Evolutionary conservation across 73 alveolate genomes (phyloP), one percentile per base, ranked within the genome.

Genomic region (Paraurostyla sp.): DNA sequence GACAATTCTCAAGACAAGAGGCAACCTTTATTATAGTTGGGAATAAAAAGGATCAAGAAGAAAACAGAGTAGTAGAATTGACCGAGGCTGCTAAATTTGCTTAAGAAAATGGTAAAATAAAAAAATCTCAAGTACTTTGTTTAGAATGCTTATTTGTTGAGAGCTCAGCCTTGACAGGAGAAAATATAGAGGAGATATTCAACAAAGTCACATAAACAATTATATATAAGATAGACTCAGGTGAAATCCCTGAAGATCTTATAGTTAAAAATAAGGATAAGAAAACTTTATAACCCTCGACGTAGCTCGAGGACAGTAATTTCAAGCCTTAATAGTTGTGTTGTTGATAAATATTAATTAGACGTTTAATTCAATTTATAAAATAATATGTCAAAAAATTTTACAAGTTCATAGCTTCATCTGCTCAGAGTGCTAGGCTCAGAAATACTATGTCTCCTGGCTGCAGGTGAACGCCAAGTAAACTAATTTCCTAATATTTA

Each of bases 61-160:
- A 20, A 27, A 18, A 22, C 20, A 57, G 91, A 40, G 81, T 36
- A 25, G 71, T 81, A 3, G 63, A 81, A 41, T 36, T 81, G 83
- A 59, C 83, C n/a, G 91, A 81, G 0, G 91, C 83, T 7, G 91
- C 91, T 22, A 81, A 81, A 41, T 81, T 59, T 40, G 81, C 83
- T 30, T 33, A 58, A 59, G 91, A 81, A 42, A 56, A 81, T 78
- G 89, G 87, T 73, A 73, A 43, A 16, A 43, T 50, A 73, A 3
- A 16, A 7, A 33, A 13, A 13, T 40, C 7, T 32, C 6, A 6
- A 62, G 23, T 41, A 23, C 58, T 15, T 46, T 46, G 13, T n/a
- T n/a, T 73, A 54, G 89, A 81, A 29, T 81, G 91, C 40, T 36
- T 81, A 25, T 81, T 81, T 71, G 33, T 81, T 7, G 91, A 81